Base-by-base conservation (phyloP, 2,329 filamentous ascomycete species). In the Verticillium alfalfae region DNA sequence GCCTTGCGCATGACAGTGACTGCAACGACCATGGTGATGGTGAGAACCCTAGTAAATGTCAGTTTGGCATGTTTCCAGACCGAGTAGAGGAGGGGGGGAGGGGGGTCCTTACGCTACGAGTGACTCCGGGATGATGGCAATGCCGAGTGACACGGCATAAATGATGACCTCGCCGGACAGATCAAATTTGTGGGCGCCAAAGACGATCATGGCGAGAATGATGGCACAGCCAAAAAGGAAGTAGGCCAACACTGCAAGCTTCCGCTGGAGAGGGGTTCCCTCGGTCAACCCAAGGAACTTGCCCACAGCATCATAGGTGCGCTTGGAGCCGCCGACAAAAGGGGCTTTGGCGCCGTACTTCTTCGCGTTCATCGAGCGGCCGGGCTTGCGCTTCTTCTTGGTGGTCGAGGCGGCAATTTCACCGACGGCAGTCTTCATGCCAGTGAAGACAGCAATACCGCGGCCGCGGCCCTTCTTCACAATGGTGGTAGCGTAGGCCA, bases 191-290 rank as follows among this genome's bases (percentile, higher is more conserved):
- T 85, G 85, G 59, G 82, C 84, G 0, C 77, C 82, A 69, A 86
- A 86, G 12, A 86, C 84, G 54, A 86, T 79, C 61, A 86, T 78
- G 34, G 83, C 83, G 34, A 86, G 75, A 22, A 85, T 69, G 12
- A 85, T 72, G n/a, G 84, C 91, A 63, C 90, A 87, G 56, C 83
- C 87, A 70, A 94, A 93, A 2, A 95, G 84, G 8, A 90, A 77
- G 61, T 93, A 88, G 12, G 91, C 91, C 63, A 95, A 81, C 67
- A 90, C 90, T 63, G 89, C 89, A 58, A 95, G 79, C 74, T 91
- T 93, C 66, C 88, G 85, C 75, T 93, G 90, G 57, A 95, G 79
- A 3, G 91, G 91, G 2, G 91, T 95, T 36, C 91, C 91, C 63
- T 88, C 81, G 4, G 81, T 83, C 34, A 86, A 70, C 57, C 83